These are phyloP conservation scores for Friedmanniomyces endolithicus DNA, from an alignment of 495 filamentous ascomycete species.

Conservation along the genomic window DNA sequence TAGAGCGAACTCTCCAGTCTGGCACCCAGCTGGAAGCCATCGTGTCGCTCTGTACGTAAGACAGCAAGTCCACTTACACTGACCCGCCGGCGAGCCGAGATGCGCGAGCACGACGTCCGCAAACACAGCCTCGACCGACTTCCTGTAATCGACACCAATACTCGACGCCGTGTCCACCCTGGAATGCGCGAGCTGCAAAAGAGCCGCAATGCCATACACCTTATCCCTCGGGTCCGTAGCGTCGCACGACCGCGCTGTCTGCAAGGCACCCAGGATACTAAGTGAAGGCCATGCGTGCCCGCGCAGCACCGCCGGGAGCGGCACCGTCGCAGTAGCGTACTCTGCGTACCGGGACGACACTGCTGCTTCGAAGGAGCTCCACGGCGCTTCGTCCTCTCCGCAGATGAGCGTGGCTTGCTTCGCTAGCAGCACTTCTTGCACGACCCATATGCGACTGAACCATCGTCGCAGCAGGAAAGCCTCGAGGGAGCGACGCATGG, in stretches of 20 bases:
- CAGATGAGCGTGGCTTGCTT: background rate
- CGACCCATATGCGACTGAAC: background rate
- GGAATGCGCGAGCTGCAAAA: background rate
- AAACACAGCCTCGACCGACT: background rate
- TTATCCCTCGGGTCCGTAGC: background rate
- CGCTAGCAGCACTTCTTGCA: background rate
- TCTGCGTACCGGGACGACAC: background rate
- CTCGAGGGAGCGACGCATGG: background rate
- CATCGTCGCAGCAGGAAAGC: background rate
- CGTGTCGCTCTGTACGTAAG: background rate
- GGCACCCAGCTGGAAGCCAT: background rate
- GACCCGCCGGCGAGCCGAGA: background rate
- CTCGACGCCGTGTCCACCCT: background rate
- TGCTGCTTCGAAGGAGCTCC: background rate
- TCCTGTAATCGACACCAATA: background rate
- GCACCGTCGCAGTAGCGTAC: background rate
- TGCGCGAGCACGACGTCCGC: background rate
- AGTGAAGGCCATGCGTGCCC: background rate
- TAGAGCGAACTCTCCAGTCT: background rate
- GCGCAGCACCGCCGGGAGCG: background rate
- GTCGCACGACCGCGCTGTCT: background rate
- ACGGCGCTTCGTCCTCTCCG: background rate
- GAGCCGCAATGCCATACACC: background rate
- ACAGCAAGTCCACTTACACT: background rate
- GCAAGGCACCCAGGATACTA: background rate